phyloP scores from a whole-genome alignment of 2,329 filamentous ascomycete species.

The Aspergillus pseudoglaucus region DNA sequence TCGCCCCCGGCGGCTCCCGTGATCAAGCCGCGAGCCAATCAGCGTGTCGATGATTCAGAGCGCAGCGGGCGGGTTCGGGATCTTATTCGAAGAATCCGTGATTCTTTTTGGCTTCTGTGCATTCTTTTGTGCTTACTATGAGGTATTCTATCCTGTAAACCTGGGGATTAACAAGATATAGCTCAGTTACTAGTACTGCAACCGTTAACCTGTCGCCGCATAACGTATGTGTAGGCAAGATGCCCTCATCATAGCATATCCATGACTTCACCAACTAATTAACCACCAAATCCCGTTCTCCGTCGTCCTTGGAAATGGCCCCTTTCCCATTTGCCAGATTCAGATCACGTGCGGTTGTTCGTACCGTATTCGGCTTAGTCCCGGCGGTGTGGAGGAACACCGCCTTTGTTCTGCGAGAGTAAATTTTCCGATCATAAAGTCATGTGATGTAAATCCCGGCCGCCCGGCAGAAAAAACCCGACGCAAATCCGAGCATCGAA shows the following conservation, averaged over 20 bases:
- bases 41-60: slow-evolving; percentile 28
- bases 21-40: slow-evolving; percentile 28
- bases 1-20: slow-evolving; percentile 29
- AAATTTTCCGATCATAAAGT: background rate
- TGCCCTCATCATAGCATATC: background rate
- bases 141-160: no score
- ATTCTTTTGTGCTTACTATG: background rate
- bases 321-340: background rate
- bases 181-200: no score
- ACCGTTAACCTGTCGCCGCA: no score
- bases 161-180: no score
- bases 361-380: background rate
- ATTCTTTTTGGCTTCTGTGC: slow-evolving; percentile 6
- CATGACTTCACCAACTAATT: background rate
- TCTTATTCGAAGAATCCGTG: background rate
- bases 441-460: background rate
- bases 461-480: slow-evolving; percentile 1
- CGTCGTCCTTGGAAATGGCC: background rate
- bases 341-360: background rate
- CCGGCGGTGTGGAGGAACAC: background rate
- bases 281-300: background rate
- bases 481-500: background rate
- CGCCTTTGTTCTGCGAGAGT: background rate
- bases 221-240: background rate
- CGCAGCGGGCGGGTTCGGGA: slow-evolving; percentile 30